These are phyloP conservation scores for Cutaneotrichosporon spelunceum DNA, from an alignment of 1,284 basidiomycete species.

Conservation along the genomic window DNA sequence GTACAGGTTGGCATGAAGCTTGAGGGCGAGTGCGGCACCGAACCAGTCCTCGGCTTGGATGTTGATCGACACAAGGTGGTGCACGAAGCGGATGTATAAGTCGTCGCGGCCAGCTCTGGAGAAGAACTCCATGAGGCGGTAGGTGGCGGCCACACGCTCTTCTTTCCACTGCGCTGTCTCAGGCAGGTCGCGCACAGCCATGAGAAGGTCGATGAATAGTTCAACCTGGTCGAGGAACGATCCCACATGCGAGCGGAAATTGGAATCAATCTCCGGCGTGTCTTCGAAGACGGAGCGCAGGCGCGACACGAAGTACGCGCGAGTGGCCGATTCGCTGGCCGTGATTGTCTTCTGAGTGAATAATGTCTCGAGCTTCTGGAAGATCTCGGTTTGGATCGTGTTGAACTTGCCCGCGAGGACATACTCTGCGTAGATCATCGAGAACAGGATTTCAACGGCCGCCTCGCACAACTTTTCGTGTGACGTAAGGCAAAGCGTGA, in stretches of 20 bases:
- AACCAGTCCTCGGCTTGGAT: slow-evolving; percentile 82
- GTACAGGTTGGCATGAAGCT: slow-evolving; percentile 88
- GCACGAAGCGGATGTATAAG: slow-evolving; percentile 90
- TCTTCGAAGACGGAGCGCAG: slow-evolving; percentile 81
- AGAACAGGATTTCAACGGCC: slow-evolving; percentile 87
- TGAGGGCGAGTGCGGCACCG: slow-evolving; percentile 86
- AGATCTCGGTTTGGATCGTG: slow-evolving; percentile 88
- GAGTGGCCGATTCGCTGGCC: slow-evolving; percentile 59
- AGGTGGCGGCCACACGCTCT: slow-evolving; percentile 87
- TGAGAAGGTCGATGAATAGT: slow-evolving; percentile 86
- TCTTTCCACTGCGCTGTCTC: slow-evolving; percentile 90
- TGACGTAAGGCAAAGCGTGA: slow-evolving; percentile 89
- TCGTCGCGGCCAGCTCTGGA: slow-evolving; percentile 79
- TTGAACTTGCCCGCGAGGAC: slow-evolving; percentile 75
- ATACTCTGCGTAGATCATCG: slow-evolving; percentile 93
- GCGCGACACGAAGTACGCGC: slow-evolving; percentile 91
- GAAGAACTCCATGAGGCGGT: slow-evolving; percentile 89
- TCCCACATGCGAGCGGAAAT: slow-evolving; percentile 71
- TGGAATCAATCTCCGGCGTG: slow-evolving; percentile 68
- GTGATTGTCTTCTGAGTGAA: slow-evolving; percentile 32
- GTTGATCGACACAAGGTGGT: slow-evolving; percentile 85
- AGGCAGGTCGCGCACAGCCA: slow-evolving; percentile 87
- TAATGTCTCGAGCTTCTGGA: slow-evolving; percentile 80
- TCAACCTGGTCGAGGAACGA: slow-evolving; percentile 85
- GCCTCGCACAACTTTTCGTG: slow-evolving; percentile 87